phyloP scores from a whole-genome alignment of 139 green algal species.

The Chlorella sp. region DNA sequence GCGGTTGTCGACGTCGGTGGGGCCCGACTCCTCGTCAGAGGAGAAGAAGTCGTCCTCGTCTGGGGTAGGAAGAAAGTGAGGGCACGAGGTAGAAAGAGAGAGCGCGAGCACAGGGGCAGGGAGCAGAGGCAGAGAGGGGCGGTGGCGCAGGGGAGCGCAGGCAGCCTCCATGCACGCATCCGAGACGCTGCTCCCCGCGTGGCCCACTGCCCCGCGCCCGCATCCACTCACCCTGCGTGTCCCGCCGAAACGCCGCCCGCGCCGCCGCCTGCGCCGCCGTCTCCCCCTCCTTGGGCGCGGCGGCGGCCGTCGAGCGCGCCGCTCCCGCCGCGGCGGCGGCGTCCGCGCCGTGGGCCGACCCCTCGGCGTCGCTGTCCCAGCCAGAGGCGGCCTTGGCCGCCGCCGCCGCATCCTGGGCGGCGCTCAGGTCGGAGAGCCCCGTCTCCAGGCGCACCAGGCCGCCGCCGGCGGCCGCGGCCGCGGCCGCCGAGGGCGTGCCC shows the following conservation, averaged over 20 bases:
- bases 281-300: slow-evolving; percentile 15
- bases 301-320: no score
- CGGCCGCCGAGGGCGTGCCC: slow-evolving; percentile 1
- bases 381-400: not conserved
- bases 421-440: slow-evolving; percentile 18
- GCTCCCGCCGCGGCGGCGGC: not conserved
- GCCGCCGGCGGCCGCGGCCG: not conserved
- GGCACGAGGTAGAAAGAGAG: not conserved
- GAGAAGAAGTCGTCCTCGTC: slow-evolving; percentile 49
- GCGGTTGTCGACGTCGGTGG: slow-evolving; percentile 12
- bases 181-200: not conserved
- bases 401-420: not conserved
- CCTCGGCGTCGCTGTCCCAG: slow-evolving; percentile 3
- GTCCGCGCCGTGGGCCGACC: not conserved
- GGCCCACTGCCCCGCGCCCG: no score
- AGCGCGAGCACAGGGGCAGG: not conserved
- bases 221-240: slow-evolving; percentile 13
- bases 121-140: not conserved
- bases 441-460: slow-evolving; percentile 1
- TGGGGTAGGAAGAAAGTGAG: not conserved
- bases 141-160: not conserved
- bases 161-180: not conserved
- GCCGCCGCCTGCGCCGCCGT: slow-evolving; percentile 30
- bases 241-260: slow-evolving; percentile 31
- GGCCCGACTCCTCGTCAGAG: slow-evolving; percentile 37